Evolutionary conservation across 2,329 filamentous ascomycete genomes (phyloP), one percentile per base, ranked within the genome.

Genomic region (Trichoderma cornu-damae): DNA sequence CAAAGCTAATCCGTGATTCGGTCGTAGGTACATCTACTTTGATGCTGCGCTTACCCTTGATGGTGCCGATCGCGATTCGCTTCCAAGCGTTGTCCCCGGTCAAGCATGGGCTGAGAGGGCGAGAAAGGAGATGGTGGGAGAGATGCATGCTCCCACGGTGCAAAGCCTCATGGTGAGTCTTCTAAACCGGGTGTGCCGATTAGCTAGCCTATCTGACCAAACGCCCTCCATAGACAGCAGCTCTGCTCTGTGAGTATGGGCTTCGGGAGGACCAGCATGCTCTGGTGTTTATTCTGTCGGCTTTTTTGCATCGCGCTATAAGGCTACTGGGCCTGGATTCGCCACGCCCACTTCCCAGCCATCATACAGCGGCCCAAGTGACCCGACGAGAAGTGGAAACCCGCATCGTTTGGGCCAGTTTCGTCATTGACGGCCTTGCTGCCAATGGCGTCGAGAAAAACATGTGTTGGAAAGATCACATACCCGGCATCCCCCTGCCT

Each of bases 401-500:
- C 12, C 58, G 64, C 4, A 58, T 66, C n/a, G 61, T 65, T 2
- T 66, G 64, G 64, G 61, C 63, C 5, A 64, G 61, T 48, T 66
- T 62, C n/a, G 58, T 63, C 30, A 49, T 65, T 9, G 64, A 66
- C 32, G 44, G 58, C 6, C 59, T 64, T 18, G 54, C 61, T 3
- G 61, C 61, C 7, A 62, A 60, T 22, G 63, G 63, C 8, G 60
- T 63, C 3, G 60, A 61, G 18, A 62, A 62, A 44, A 64, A 66
- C 24, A 52, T 61, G 38, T 63, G 61, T 50, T 66, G 63, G 64
- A 58, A 57, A 32, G 60, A 61, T 9, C 53, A 63, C 34, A 44
- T 58, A 12, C 64, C 64, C 4, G 34, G 57, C 5, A 62, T 66
- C 20, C 64, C 64, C 7, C 46, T 66, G 16, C 63, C 64, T 2